Percentiles rank a stretch among this genome's conserved stretches.
Conservation (phyloP, 2,329 filamentous ascomycete genomes). For the Penicillium nordicum region DNA sequence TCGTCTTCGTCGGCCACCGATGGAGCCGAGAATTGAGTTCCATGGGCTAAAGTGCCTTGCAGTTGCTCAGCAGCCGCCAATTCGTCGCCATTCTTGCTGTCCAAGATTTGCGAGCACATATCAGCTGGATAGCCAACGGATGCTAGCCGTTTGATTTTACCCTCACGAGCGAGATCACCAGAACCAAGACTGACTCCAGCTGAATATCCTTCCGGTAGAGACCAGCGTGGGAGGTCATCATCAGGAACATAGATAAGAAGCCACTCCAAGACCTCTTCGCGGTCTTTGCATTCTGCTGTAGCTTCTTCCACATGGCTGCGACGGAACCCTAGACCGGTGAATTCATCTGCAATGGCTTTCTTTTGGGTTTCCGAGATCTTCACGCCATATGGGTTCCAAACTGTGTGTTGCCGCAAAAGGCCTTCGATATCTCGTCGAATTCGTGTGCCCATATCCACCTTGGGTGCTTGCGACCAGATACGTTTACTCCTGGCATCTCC, state of each 20-base stretch:
- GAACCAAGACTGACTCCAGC: slow-evolving; percentile 85
- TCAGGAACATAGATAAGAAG: slow-evolving; percentile 94
- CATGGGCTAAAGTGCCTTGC: slow-evolving; percentile 65
- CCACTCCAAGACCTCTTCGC: slow-evolving; percentile 93
- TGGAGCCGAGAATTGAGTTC: slow-evolving; percentile 20
- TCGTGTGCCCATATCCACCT: slow-evolving; percentile 86
- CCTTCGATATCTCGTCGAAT: slow-evolving; percentile 76
- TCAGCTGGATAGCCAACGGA: slow-evolving; percentile 82
- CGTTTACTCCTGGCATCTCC: slow-evolving; percentile 53
- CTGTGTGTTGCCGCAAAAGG: slow-evolving; percentile 70
- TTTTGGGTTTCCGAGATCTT: slow-evolving; percentile 59
- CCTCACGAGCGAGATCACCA: slow-evolving; percentile 75
- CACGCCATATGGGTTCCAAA: slow-evolving; percentile 82
- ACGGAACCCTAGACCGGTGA: slow-evolving; percentile 80
- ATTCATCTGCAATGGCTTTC: slow-evolving; percentile 64
- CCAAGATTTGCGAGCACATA: slow-evolving; percentile 74
- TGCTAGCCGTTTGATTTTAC: slow-evolving; percentile 75
- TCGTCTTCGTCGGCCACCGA: slow-evolving; percentile 34
- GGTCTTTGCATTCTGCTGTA: slow-evolving; percentile 79
- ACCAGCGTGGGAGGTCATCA: slow-evolving; percentile 91
- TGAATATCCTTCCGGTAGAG: slow-evolving; percentile 84
- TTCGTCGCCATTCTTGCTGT: slow-evolving; percentile 69
- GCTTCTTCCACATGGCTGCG: slow-evolving; percentile 86
- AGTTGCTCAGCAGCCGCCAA: slow-evolving; percentile 72
- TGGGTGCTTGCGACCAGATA: slow-evolving; percentile 79